These are phyloP conservation scores for Chrysoporthe austroafricana DNA, from an alignment of 2,329 filamentous ascomycete genomes.

Conservation along the genomic window DNA sequence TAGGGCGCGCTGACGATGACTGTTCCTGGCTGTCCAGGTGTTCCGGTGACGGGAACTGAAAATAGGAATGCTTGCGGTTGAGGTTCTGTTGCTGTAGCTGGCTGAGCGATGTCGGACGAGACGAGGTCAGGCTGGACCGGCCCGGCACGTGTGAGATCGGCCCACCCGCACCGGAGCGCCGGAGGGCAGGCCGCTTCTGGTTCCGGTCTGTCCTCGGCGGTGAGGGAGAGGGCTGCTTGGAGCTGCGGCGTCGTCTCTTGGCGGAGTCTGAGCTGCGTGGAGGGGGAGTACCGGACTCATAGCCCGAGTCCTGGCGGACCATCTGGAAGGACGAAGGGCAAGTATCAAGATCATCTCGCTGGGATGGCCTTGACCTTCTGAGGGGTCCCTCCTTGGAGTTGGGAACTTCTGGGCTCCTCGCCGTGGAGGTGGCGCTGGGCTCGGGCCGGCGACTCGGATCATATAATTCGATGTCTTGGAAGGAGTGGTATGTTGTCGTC, in stretches of 20 bases:
- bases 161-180: constrained; percentile 46
- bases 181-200: constrained; percentile 47
- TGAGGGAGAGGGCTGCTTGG: constrained; percentile 37
- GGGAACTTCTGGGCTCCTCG: constrained; percentile 28
- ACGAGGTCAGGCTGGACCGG: constrained; percentile 33
- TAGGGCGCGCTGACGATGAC: constrained; percentile 10
- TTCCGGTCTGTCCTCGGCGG: constrained; percentile 34
- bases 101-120: constrained; percentile 33
- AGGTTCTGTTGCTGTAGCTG: constrained; percentile 35
- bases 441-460: constrained; percentile 43
- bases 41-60: constrained; percentile 37
- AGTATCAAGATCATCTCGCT: constrained; percentile 34
- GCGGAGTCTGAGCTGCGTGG: constrained; percentile 44
- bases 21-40: constrained; percentile 24
- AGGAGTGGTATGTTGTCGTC: constrained; percentile 59
- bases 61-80: constrained; percentile 45
- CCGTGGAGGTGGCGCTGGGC: constrained; percentile 30
- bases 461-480: constrained; percentile 53
- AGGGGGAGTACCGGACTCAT: constrained; percentile 52
- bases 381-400: constrained; percentile 2
- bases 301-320: constrained; percentile 62
- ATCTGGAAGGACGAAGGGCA: constrained; percentile 46
- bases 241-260: constrained; percentile 35
- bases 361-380: constrained; percentile 14
- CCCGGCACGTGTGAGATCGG: constrained; percentile 34